These are phyloP conservation scores for Wickerhamomyces silvicola DNA, from an alignment of 805 yeast genomes.

Conservation along the genomic window DNA sequence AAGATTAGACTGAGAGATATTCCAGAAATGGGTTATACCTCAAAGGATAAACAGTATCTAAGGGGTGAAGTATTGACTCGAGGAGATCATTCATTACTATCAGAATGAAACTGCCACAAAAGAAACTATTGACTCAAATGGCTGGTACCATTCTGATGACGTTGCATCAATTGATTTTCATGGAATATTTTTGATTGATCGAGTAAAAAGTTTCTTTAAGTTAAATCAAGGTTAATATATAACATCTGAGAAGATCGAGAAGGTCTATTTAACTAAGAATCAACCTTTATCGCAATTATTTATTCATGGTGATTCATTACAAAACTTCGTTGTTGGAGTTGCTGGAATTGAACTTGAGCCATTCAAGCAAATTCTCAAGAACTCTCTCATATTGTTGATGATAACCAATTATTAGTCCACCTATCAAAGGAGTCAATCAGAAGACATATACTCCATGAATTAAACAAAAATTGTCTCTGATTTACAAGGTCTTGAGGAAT, in stretches of 20 bases:
- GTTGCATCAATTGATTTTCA: slow-evolving; percentile 37
- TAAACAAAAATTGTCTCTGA: no score
- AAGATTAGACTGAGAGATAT: slow-evolving; percentile 49
- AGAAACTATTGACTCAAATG: slow-evolving; percentile 36
- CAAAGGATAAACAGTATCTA: slow-evolving; percentile 30
- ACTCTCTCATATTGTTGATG: no score
- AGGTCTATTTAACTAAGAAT: slow-evolving; percentile 40
- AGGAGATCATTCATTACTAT: slow-evolving; percentile 34
- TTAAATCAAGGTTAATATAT: slow-evolving; percentile 48
- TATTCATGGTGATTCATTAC: slow-evolving; percentile 49
- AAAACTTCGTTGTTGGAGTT: slow-evolving; percentile 44
- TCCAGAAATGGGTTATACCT: slow-evolving; percentile 49
- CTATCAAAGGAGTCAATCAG: no score
- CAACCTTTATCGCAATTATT: slow-evolving; percentile 39
- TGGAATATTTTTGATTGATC: slow-evolving; percentile 52
- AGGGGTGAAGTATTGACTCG: slow-evolving; percentile 49
- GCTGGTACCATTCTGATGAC: slow-evolving; percentile 53
- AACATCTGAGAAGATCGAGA: slow-evolving; percentile 60
- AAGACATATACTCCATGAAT: no score
- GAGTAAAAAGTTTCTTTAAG: slow-evolving; percentile 64
- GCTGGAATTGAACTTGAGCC: slow-evolving; percentile 46
- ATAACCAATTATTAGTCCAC: no score
- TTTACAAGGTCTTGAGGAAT: slow-evolving; percentile 44
- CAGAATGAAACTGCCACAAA: slow-evolving; percentile 15
- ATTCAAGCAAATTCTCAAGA: no score